phyloP scores from a whole-genome alignment of 169 alveolate genomes.

The Babesia gibsoni region DNA sequence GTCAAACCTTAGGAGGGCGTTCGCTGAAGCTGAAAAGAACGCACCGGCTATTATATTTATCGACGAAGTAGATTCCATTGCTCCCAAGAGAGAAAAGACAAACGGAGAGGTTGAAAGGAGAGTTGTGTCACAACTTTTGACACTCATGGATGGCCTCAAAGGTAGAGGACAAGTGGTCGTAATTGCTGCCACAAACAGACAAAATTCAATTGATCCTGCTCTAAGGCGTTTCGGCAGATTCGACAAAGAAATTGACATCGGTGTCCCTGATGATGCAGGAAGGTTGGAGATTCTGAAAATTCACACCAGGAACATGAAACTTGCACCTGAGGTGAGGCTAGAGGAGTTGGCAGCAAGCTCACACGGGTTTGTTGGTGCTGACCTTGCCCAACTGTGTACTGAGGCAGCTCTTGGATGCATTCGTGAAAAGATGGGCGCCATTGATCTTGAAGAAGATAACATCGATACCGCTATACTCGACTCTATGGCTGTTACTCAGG shows the following conservation, averaged over 20 bases:
- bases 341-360: slow-evolving; percentile 98
- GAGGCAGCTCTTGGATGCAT: slow-evolving; percentile 98
- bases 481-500: slow-evolving; percentile 98
- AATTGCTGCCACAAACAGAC: slow-evolving; percentile 98
- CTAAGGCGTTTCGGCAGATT: slow-evolving; percentile 98
- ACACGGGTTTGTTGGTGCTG: slow-evolving; percentile 99
- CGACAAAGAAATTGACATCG: slow-evolving; percentile 98
- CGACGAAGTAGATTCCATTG: slow-evolving; percentile 99
- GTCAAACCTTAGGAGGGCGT: slow-evolving; percentile 95
- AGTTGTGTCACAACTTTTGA: slow-evolving; percentile 97
- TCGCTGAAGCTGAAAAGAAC: slow-evolving; percentile 96
- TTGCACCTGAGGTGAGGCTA: slow-evolving; percentile 96
- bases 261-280: slow-evolving; percentile 99
- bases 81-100: slow-evolving; percentile 99
- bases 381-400: slow-evolving; percentile 95
- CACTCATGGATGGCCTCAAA: slow-evolving; percentile 99
- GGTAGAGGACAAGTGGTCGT: slow-evolving; percentile 99
- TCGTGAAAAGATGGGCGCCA: slow-evolving; percentile 99
- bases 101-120: slow-evolving; percentile 99
- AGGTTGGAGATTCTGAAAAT: slow-evolving; percentile 96
- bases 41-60: slow-evolving; percentile 99
- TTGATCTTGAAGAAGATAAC: slow-evolving; percentile 97
- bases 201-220: slow-evolving; percentile 98
- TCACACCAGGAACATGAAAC: slow-evolving; percentile 98
- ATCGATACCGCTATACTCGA: slow-evolving; percentile 97